Base-by-base conservation (phyloP, 148 eudicot genomes). In the Rhododendron mucronatum region DNA sequence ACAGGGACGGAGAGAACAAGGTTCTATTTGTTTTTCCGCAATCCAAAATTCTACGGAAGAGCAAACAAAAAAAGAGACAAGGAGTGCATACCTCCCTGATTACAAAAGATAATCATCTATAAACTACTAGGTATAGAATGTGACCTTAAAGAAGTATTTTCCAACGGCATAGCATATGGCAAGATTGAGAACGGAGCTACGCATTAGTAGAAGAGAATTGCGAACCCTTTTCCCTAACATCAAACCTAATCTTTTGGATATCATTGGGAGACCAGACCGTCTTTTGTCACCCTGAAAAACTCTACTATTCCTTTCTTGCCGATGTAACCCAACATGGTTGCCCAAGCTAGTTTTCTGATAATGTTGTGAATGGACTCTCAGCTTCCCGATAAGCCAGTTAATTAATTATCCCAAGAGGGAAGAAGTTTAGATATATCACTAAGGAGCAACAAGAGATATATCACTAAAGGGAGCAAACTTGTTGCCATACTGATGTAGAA, bases 11-110 rank as follows among this genome's bases (percentile, higher is more conserved):
- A 13, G 98, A 93, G 39, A 95, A 88, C 79, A 93, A 83, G 78
- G 98, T 91, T 16, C 98, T 96, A 63, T 94, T 94, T 81, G 95
- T 94, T 26, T 41, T 88, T 93, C 91, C 93, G 87, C 88, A 93
- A 86, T 78, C 90, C 93, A 96, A 95, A 95, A 59, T 59, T 18
- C 65, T 1, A 20, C 8, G 1, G 23, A 59, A 59, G 44, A 5
- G 44, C 44, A 41, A 5, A 41, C 44, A 41, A 41, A 41, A 41
- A 41, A 21, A 23, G 67, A 7, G 67, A 7, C 67, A 7, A 61
- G 71, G 12, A 63, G 28, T 10, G 30, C n/a, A 59, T 59, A 59
- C 65, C 65, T 59, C 5, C 44, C 44, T 41, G 44, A 41, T 41
- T 18, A 20, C 65, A 59, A 59, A 59, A 59, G 65, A 59, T 57